These are phyloP conservation scores for Xylaria sp. DNA, from an alignment of 2,329 filamentous ascomycete genomes.

Conservation along the genomic window DNA sequence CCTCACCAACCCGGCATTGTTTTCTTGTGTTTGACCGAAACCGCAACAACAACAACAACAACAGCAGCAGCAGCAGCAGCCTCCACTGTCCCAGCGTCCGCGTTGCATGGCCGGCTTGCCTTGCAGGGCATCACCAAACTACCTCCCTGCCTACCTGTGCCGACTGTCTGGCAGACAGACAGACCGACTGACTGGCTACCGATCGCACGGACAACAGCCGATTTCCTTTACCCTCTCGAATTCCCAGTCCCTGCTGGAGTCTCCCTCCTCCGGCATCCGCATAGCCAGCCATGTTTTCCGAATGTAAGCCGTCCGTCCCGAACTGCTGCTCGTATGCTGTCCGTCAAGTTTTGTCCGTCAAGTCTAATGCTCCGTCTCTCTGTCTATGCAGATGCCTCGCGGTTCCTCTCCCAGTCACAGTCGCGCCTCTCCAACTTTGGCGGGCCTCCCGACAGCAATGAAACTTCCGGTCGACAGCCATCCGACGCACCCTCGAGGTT, in stretches of 20 bases:
- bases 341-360: neutral
- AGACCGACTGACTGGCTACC: conserved; percentile 21
- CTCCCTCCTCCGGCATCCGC: conserved; percentile 47
- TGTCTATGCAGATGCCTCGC: conserved; percentile 81
- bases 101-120: conserved; percentile 30
- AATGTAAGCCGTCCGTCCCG: conserved; percentile 73
- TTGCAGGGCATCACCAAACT: conserved; percentile 34
- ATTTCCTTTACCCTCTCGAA: conserved; percentile 36
- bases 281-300: conserved; percentile 75
- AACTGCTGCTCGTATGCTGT: conserved; percentile 19
- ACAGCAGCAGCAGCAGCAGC: neutral
- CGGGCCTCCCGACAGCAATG: conserved; percentile 67
- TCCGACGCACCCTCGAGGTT: conserved; percentile 47
- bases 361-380: conserved; percentile 38
- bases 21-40: conserved; percentile 6
- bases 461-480: conserved; percentile 51
- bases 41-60: conserved; percentile 3
- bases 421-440: conserved; percentile 80
- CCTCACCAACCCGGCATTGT: conserved; percentile 2
- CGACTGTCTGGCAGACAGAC: conserved; percentile 15
- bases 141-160: conserved; percentile 15
- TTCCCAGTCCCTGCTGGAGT: conserved; percentile 43
- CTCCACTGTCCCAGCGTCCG: conserved; percentile 7
- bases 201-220: conserved; percentile 21
- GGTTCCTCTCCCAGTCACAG: conserved; percentile 96